A percentile compares a stretch with the other conserved stretches of the same genome.
Conservation (phyloP, 1,139 yeast genomes). For the Saccharomyces hybrid region DNA sequence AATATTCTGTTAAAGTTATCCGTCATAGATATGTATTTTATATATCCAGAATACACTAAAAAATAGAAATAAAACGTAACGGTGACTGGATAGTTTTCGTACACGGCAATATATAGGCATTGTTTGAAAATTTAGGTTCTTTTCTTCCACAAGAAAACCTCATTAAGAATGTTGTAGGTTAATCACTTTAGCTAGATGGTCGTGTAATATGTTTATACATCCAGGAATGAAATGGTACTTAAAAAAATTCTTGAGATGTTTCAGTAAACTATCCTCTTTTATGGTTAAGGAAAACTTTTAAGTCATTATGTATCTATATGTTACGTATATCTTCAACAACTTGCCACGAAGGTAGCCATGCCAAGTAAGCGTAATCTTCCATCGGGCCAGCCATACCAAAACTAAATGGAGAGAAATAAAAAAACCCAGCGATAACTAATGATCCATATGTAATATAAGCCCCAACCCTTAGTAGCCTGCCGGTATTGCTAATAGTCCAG, state of each 20-base stretch:
- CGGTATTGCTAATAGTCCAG: slow-evolving; percentile 30
- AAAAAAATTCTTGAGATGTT: too few species aligned
- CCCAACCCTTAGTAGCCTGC: slow-evolving; percentile 29
- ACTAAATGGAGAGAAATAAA: slow-evolving; percentile 67
- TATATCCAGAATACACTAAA: neutral
- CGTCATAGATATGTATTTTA: neutral
- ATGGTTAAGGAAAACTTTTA: neutral
- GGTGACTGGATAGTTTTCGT: neutral
- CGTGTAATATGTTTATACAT: too few species aligned
- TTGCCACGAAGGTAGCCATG: slow-evolving; percentile 74
- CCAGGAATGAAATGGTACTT: too few species aligned
- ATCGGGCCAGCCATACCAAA: slow-evolving; percentile 90
- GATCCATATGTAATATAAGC: slow-evolving; percentile 43
- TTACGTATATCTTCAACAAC: slow-evolving; percentile 23
- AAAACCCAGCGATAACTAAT: slow-evolving; percentile 58
- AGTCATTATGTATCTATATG: neutral
- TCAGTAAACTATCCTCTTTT: neutral
- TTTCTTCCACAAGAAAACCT: neutral
- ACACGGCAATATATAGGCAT: neutral
- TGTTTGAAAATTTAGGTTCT: neutral
- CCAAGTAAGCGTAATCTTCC: slow-evolving; percentile 59
- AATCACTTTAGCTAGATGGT: too few species aligned
- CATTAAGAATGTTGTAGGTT: too few species aligned
- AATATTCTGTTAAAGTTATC: neutral
- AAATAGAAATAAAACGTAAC: neutral